phyloP scores from a whole-genome alignment of 2,329 filamentous ascomycete genomes.

The Colletotrichum salicis region DNA sequence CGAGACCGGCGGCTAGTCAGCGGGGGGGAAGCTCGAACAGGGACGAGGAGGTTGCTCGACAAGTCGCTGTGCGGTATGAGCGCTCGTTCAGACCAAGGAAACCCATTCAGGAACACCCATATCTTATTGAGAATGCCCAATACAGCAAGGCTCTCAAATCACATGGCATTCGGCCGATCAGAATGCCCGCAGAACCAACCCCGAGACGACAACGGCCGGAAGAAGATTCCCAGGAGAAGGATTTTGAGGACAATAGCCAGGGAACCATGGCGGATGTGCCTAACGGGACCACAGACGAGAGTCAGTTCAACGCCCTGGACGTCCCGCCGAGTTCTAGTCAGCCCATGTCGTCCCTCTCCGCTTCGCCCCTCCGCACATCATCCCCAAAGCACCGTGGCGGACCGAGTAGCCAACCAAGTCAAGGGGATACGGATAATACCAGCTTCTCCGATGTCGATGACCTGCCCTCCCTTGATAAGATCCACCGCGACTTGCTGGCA shows the following conservation, averaged over 20 bases:
- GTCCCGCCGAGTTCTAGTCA: neutral
- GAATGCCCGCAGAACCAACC: constrained; percentile 48
- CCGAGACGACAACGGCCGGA: constrained; percentile 44
- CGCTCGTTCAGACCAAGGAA: constrained; percentile 68
- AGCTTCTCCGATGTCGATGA: constrained; percentile 49
- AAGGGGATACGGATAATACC: constrained; percentile 49
- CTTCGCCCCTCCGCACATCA: constrained; percentile 24
- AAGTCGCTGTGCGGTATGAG: constrained; percentile 48
- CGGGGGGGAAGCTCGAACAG: neutral
- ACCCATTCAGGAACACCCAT: constrained; percentile 70
- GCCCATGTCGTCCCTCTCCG: constrained; percentile 13
- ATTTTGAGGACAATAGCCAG: constrained; percentile 65
- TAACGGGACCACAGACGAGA: constrained; percentile 48
- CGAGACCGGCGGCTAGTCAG: neutral
- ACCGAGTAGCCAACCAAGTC: constrained; percentile 49
- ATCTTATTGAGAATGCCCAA: constrained; percentile 64
- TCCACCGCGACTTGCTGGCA: constrained; percentile 17
- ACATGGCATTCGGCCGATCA: constrained; percentile 65
- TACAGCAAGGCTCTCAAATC: constrained; percentile 64
- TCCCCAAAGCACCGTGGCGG: constrained; percentile 37
- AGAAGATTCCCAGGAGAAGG: constrained; percentile 59
- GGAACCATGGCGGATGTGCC: constrained; percentile 43
- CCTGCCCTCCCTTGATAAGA: constrained; percentile 50
- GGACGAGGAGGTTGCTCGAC: constrained; percentile 28
- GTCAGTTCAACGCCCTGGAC: constrained; percentile 40